A percentile compares a stretch with the other conserved stretches of the same genome.
phyloP scores from a whole-genome alignment of 306 rosid genomes.

The Vigna mungo region DNA sequence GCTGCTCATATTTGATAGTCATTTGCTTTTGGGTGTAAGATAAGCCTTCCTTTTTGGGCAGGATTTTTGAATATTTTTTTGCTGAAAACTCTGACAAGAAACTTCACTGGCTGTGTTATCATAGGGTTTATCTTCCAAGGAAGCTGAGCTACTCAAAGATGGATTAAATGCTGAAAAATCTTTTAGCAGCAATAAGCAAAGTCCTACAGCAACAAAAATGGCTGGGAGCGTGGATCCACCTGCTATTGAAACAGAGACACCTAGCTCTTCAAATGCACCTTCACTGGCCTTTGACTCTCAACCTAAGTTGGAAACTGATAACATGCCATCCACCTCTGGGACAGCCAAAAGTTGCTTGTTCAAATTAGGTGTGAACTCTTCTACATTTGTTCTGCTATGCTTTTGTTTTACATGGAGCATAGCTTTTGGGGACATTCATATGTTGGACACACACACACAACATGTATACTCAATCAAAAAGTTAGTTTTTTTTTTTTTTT shows the following conservation, averaged over 20 bases:
- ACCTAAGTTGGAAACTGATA: conserved; percentile 71
- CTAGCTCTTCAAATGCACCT: conserved; percentile 67
- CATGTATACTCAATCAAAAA: not conserved
- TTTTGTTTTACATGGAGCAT: conserved; percentile 18
- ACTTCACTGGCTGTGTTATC: conserved; percentile 37
- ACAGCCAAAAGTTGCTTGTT: conserved; percentile 60
- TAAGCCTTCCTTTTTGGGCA: conserved; percentile 45
- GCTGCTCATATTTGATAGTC: conserved; percentile 93
- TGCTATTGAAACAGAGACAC: conserved; percentile 62
- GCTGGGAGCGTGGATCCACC: conserved; percentile 54
- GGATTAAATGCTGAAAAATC: conserved; percentile 66
- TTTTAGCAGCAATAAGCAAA: conserved; percentile 62
- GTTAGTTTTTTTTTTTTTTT: not conserved
- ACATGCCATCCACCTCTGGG: conserved; percentile 65
- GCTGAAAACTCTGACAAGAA: conserved; percentile 19
- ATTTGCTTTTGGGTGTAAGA: conserved; percentile 91
- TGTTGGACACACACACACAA: not conserved
- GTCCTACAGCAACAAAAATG: conserved; percentile 50
- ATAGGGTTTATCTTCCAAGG: conserved; percentile 89
- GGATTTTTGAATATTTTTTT: conserved; percentile 8
- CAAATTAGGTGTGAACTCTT: conserved; percentile 61
- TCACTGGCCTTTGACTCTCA: conserved; percentile 62
- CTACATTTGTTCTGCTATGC: not conserved
- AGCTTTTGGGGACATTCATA: not conserved
- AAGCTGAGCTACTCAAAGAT: conserved; percentile 84